Conservation (phyloP, 1,284 basidiomycete species). For the Marasmius sp. region DNA sequence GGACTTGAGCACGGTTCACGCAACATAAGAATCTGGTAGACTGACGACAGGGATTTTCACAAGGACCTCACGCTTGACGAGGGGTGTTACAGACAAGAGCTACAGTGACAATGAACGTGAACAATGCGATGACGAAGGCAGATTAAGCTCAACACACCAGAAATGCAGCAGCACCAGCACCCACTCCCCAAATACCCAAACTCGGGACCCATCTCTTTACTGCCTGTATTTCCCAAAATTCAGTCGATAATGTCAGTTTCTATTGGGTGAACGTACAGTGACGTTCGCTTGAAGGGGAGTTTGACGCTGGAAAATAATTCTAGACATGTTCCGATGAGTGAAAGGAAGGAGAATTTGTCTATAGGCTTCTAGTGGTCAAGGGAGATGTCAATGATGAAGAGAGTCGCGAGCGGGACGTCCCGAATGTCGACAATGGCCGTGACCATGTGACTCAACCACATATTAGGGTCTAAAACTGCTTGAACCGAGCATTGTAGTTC, state of each 20-base stretch:
- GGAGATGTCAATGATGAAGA: background rate
- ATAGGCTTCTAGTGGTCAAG: background rate
- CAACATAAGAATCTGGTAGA: constrained; percentile 12
- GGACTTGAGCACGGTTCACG: constrained; percentile 3
- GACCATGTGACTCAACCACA: background rate
- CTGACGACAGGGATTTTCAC: constrained; percentile 59
- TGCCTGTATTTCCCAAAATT: constrained; percentile 30
- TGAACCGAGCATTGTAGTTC: background rate
- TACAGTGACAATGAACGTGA: constrained; percentile 21
- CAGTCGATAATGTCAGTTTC: constrained; percentile 30
- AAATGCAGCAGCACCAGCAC: constrained; percentile 62
- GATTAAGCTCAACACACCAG: constrained; percentile 47
- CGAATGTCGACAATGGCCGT: background rate
- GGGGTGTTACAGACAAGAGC: constrained; percentile 67
- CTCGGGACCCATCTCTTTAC: constrained; percentile 58
- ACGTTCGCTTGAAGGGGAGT: constrained; percentile 9
- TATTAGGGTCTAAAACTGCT: background rate
- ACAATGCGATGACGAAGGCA: background rate
- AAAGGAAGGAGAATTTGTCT: background rate
- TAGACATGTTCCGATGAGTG: constrained; percentile 6
- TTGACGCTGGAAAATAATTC: constrained; percentile 10
- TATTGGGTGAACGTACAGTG: constrained; percentile 17
- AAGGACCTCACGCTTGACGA: constrained; percentile 60
- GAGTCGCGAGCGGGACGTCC: background rate
- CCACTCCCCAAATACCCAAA: constrained; percentile 67